Evolutionary conservation across 805 yeast genomes (phyloP), one percentile per base, ranked within the genome.

Genomic region (Nakazawaea laoshanensis): DNA sequence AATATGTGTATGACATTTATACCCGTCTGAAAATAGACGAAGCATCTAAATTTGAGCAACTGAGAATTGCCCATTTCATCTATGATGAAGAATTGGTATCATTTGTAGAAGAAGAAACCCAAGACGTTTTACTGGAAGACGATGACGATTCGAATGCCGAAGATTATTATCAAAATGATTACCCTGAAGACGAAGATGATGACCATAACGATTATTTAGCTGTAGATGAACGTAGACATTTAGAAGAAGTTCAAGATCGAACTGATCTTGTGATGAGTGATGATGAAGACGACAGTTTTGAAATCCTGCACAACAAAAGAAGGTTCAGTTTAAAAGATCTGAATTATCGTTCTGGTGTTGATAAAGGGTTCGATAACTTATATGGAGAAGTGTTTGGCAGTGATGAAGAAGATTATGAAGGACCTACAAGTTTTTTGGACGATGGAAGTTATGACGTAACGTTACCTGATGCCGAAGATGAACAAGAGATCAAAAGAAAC

Each of bases 91-190:
- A 74, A 21, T 71, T 43, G 33, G 40, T 37, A 19, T 47, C 37
- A 42, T 50, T 17, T 48, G 33, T 52, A 50, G 50, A 54, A 22
- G 45, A 47, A 39, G 41, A 55, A 56, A 61, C 59, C 10, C 69
- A 58, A 3, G 61, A 53, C 24, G 41, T 40, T 4, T 29, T 36
- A 6, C 29, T 35, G 14, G 48, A 85, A 0, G 92, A 81, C 43
- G 86, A 83, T 46, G 89, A 82, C 41, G 94, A 83, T 48, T 81
- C 92, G 0, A 83, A 83, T 49, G 95, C 95, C 14, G 98, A 89
- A 57, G 86, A 83, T 35, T 88, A 77, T 48, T 89, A 89, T 51
- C 74, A 76, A 46, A 89, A 92, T 54, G 97, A 89, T 48, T 89
- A 89, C 48, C 97, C 97, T 0, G 95, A 86, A 29, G 96, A 88